Conservation (phyloP, 306 rosid species). For the Quercus parvula region DNA sequence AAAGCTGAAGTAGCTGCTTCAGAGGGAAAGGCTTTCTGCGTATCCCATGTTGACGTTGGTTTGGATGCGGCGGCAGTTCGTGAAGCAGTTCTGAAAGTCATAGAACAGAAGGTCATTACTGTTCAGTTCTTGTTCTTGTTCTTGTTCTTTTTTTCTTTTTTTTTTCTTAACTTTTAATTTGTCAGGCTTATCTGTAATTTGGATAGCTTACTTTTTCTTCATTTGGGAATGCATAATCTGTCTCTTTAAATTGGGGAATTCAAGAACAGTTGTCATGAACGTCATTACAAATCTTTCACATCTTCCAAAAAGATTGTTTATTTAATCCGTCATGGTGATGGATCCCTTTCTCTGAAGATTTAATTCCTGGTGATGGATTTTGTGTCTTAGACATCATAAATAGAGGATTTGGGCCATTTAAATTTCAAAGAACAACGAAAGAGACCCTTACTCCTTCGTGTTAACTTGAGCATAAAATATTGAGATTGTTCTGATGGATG, state of each 20-base stretch:
- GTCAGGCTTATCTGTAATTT: not conserved
- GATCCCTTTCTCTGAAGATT: not conserved
- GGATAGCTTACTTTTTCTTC: not conserved
- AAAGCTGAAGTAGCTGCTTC: slow-evolving; percentile 71
- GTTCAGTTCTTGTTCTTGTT: not conserved
- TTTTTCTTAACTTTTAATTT: not conserved
- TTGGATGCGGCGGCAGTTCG: slow-evolving; percentile 93
- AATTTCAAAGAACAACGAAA: not conserved
- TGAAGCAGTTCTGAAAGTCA: slow-evolving; percentile 80
- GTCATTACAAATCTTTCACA: not conserved
- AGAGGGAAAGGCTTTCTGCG: slow-evolving; percentile 63
- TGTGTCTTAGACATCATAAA: not conserved
- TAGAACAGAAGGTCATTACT: slow-evolving; percentile 68
- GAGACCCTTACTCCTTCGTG: not conserved
- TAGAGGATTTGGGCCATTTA: not conserved
- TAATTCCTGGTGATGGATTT: not conserved
- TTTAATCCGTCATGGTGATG: not conserved
- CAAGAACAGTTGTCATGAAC: not conserved
- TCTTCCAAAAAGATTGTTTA: not conserved
- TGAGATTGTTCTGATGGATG: slow-evolving; percentile 26
- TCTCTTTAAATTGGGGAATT: not conserved
- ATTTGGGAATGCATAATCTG: not conserved
- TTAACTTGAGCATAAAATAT: slow-evolving; percentile 5
- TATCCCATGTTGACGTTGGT: slow-evolving; percentile 81
- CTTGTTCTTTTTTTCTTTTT: too few species aligned